Evolutionary conservation across 2,329 filamentous ascomycete genomes (phyloP).

Genomic region (Colletotrichum costaricense): DNA sequence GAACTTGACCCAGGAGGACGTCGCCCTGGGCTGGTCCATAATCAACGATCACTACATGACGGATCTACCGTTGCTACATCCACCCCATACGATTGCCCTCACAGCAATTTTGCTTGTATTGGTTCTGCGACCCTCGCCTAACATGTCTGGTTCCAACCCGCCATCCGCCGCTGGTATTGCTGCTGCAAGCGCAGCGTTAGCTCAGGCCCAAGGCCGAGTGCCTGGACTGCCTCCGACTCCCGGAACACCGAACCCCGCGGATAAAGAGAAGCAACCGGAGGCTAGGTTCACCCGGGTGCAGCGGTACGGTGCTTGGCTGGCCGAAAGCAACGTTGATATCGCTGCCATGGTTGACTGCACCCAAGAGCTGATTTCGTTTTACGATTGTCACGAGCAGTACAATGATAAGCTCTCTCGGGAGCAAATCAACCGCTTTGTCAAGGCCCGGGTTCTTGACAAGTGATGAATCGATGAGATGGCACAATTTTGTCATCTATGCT

Average conservation of each 20-base stretch:
- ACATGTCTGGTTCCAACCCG: constrained; percentile 43
- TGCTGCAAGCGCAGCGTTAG: constrained; percentile 60
- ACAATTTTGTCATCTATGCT: not conserved
- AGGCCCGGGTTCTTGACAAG: constrained; percentile 67
- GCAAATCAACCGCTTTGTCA: constrained; percentile 69
- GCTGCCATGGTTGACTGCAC: constrained; percentile 88
- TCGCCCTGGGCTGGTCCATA: constrained; percentile 80
- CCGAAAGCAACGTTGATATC: constrained; percentile 87
- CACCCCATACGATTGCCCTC: constrained; percentile 90
- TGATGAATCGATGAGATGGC: constrained; percentile 39
- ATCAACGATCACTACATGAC: constrained; percentile 95
- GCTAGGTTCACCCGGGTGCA: constrained; percentile 73
- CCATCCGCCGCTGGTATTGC: constrained; percentile 56
- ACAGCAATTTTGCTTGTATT: constrained; percentile 86
- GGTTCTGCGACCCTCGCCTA: constrained; percentile 75
- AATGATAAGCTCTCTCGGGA: constrained; percentile 70
- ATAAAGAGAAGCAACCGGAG: constrained; percentile 63
- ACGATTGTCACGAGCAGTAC: constrained; percentile 75
- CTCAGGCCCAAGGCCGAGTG: constrained; percentile 49
- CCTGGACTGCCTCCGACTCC: constrained; percentile 32
- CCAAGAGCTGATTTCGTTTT: constrained; percentile 91
- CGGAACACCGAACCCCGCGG: constrained; percentile 30
- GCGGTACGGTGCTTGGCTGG: constrained; percentile 79
- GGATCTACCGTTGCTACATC: constrained; percentile 85
- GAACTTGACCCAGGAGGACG: constrained; percentile 80